A percentile compares a stretch with the other conserved stretches of the same genome.
Conservation (phyloP, 768 basidiomycete genomes). For the Leccinum uliginosum region DNA sequence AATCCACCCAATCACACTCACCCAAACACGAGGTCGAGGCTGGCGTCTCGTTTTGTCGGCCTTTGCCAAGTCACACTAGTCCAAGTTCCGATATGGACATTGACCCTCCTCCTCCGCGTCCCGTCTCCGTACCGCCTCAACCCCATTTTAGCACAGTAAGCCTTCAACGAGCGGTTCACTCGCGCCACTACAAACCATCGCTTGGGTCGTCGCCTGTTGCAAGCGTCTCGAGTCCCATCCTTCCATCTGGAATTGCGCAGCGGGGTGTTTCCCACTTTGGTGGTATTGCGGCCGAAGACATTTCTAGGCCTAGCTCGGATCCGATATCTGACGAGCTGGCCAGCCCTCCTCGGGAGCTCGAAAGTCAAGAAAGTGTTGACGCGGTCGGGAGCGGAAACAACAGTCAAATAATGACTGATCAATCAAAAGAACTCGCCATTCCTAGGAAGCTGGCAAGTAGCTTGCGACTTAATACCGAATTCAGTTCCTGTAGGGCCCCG, state of each 20-base stretch:
- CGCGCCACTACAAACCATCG: constrained; percentile 2
- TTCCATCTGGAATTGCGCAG: not conserved
- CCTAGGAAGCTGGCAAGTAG: not conserved
- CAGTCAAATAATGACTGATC: constrained; percentile 1
- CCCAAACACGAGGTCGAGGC: constrained; percentile 4
- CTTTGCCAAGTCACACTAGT: constrained; percentile 4
- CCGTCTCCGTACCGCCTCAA: constrained; percentile 19
- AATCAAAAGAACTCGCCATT: constrained; percentile 1
- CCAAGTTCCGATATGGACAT: constrained; percentile 24
- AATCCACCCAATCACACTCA: constrained; percentile 18
- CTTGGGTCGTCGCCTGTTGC: constrained; percentile 15
- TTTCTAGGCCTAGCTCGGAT: constrained; percentile 12
- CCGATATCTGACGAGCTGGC: constrained; percentile 12
- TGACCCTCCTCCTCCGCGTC: constrained; percentile 17
- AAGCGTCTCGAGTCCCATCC: constrained; percentile 18
- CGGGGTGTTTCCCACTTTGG: not conserved
- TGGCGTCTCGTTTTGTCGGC: constrained; percentile 3
- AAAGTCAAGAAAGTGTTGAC: constrained; percentile 11
- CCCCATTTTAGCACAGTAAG: not conserved
- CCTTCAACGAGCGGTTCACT: not conserved
- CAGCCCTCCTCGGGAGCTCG: constrained; percentile 13
- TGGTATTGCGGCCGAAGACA: constrained; percentile 4
- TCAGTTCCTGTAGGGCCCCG: not conserved
- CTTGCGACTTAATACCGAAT: constrained; percentile 2
- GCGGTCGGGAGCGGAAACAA: constrained; percentile 10